phyloP scores from a whole-genome alignment of 1,139 yeast species.

The Kodamaea fungicola region DNA sequence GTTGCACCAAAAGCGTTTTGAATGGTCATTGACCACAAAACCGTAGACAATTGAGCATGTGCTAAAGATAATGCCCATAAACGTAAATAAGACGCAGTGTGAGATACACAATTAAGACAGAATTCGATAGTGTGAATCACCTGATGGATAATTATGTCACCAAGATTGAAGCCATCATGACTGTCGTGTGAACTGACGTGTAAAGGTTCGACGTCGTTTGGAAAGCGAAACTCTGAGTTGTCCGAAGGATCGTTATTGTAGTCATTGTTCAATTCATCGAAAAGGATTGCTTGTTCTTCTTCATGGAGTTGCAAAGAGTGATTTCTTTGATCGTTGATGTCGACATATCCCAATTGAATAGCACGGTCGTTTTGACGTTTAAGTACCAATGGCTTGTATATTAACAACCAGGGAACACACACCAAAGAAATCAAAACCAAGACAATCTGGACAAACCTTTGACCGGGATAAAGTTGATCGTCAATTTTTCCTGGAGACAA shows the following conservation, averaged over 20 bases:
- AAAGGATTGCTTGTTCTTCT: slow-evolving; percentile 30
- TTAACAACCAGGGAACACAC: slow-evolving; percentile 92
- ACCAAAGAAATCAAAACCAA: slow-evolving; percentile 73
- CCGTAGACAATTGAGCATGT: slow-evolving; percentile 92
- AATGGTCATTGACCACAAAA: slow-evolving; percentile 94
- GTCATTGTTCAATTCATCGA: slow-evolving; percentile 9
- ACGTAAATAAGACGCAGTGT: slow-evolving; percentile 94
- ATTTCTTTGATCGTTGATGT: slow-evolving; percentile 31
- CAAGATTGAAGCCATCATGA: slow-evolving; percentile 64
- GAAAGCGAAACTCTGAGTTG: slow-evolving; percentile 34
- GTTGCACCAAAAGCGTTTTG: slow-evolving; percentile 72
- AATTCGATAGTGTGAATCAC: slow-evolving; percentile 98
- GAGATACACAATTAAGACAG: slow-evolving; percentile 95
- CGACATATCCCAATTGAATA: slow-evolving; percentile 32
- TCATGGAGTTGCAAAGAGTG: slow-evolving; percentile 30
- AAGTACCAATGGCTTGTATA: slow-evolving; percentile 81
- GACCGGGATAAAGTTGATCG: slow-evolving; percentile 81
- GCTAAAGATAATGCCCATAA: slow-evolving; percentile 97
- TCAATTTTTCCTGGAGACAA: slow-evolving; percentile 88
- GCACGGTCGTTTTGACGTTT: slow-evolving; percentile 18
- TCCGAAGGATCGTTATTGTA: slow-evolving; percentile 26
- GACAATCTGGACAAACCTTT: slow-evolving; percentile 70
- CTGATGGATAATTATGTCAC: slow-evolving; percentile 95
- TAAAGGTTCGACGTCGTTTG: slow-evolving; percentile 48
- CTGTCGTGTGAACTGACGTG: slow-evolving; percentile 26